Evolutionary conservation across 352 stramenopile species (phyloP).

Genomic region (Globisporangium okanoganense): DNA sequence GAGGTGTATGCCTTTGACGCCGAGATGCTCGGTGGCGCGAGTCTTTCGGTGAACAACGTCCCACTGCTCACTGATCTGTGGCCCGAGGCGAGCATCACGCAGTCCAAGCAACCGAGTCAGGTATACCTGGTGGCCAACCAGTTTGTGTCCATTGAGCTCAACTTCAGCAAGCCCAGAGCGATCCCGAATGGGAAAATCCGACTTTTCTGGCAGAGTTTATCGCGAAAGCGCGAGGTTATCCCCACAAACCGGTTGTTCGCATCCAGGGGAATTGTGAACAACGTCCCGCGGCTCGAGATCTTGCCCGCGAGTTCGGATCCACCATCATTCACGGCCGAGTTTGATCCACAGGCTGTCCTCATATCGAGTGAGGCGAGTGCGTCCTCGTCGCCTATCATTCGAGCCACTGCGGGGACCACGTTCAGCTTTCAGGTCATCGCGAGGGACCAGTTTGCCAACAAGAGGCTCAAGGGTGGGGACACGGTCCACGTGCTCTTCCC

Average conservation of each 20-base stretch:
- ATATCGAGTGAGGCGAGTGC: background rate
- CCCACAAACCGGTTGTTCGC: slow-evolving; percentile 42
- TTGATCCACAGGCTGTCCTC: slow-evolving; percentile 5
- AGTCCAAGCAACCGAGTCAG: slow-evolving; percentile 9
- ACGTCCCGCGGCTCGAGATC: slow-evolving; percentile 42
- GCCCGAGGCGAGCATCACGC: slow-evolving; percentile 15
- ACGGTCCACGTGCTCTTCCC: slow-evolving; percentile 36
- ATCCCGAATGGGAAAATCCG: slow-evolving; percentile 30
- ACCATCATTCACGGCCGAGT: slow-evolving; percentile 39
- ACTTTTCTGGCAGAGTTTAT: slow-evolving; percentile 57
- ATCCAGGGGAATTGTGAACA: slow-evolving; percentile 50
- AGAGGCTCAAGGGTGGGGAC: slow-evolving; percentile 28
- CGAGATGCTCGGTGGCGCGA: slow-evolving; percentile 28
- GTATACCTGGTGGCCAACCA: slow-evolving; percentile 27
- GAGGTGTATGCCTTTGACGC: slow-evolving; percentile 58
- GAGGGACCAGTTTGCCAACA: slow-evolving; percentile 41
- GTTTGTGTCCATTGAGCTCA: slow-evolving; percentile 41
- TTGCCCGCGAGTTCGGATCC: slow-evolving; percentile 24
- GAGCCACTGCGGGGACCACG: slow-evolving; percentile 15
- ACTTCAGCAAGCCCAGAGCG: slow-evolving; percentile 40
- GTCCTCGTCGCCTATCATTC: background rate
- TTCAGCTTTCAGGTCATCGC: slow-evolving; percentile 35
- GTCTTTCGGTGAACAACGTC: slow-evolving; percentile 22
- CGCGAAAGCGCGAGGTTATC: slow-evolving; percentile 38
- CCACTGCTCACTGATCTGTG: slow-evolving; percentile 18